Evolutionary conservation across 2,329 filamentous ascomycete genomes (phyloP).

Genomic region (Xylogone sp.): DNA sequence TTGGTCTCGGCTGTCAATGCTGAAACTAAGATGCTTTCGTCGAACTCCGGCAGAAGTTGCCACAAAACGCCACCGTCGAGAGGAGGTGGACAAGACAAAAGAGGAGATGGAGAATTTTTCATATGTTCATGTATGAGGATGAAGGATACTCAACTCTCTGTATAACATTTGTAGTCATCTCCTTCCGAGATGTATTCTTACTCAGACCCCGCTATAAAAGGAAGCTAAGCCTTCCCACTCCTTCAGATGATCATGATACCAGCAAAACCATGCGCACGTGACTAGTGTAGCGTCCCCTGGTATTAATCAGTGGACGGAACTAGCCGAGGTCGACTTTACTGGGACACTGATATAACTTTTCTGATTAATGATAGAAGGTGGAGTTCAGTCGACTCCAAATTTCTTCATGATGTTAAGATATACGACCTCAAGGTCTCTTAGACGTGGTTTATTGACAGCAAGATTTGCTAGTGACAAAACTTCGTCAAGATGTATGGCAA

Average conservation of each 20-base stretch:
- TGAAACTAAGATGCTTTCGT: constrained; percentile 1
- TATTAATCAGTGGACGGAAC: neutral
- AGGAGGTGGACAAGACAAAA: neutral
- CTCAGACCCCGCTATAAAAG: neutral
- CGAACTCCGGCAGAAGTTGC: neutral
- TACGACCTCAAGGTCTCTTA: constrained; percentile 20
- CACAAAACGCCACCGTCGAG: neutral
- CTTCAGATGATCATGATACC: neutral
- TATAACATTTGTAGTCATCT: neutral
- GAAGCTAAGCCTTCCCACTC: neutral
- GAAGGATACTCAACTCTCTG: no score
- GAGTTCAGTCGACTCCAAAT: neutral
- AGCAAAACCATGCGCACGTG: neutral
- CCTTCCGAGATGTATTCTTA: neutral
- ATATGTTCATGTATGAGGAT: neutral
- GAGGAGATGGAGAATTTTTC: neutral
- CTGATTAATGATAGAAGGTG: neutral
- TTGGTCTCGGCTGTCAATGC: neutral
- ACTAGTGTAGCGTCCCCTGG: neutral
- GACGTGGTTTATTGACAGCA: constrained; percentile 14
- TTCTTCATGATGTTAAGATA: constrained; percentile 24
- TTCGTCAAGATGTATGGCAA: constrained; percentile 26
- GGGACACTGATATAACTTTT: no score
- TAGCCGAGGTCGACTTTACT: neutral
- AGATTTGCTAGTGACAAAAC: constrained; percentile 14